Evolutionary conservation across 495 filamentous ascomycete genomes (phyloP).

Genomic region (Hyaloscypha variabilis): DNA sequence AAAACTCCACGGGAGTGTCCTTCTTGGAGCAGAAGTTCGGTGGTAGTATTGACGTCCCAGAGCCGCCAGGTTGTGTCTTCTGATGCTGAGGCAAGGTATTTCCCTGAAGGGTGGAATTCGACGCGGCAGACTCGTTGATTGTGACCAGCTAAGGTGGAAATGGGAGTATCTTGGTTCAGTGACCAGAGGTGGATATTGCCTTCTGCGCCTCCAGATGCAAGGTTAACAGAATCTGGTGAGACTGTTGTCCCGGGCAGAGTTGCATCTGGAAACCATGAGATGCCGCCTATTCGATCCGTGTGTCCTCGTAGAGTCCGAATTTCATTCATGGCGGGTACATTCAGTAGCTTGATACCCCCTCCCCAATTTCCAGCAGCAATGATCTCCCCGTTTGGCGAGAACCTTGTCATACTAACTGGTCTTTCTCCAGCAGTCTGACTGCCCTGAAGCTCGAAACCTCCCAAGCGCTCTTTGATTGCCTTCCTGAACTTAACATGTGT

Average conservation of each 20-base stretch:
- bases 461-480: constrained; percentile 79
- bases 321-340: constrained; percentile 79
- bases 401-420: constrained; percentile 85
- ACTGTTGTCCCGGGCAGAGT: constrained; percentile 70
- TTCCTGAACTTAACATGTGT: constrained; percentile 92
- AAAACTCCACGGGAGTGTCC: constrained; percentile 94
- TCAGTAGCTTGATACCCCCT: constrained; percentile 82
- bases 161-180: constrained; percentile 75
- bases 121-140: constrained; percentile 85
- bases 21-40: constrained; percentile 88
- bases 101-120: constrained; percentile 92
- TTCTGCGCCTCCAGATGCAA: constrained; percentile 91
- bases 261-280: constrained; percentile 88
- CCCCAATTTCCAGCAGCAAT: constrained; percentile 92
- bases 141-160: constrained; percentile 85
- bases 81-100: constrained; percentile 89
- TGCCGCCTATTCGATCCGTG: constrained; percentile 82
- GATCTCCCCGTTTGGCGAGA: constrained; percentile 82
- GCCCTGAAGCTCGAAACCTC: constrained; percentile 85
- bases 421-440: constrained; percentile 91
- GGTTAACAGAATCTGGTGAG: constrained; percentile 74
- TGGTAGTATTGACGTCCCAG: constrained; percentile 88
- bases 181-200: constrained; percentile 92
- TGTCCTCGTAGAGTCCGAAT: constrained; percentile 77
- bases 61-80: constrained; percentile 97